Evolutionary conservation across 768 basidiomycete genomes (phyloP).

Genomic region (Kockovaella imperatae): DNA sequence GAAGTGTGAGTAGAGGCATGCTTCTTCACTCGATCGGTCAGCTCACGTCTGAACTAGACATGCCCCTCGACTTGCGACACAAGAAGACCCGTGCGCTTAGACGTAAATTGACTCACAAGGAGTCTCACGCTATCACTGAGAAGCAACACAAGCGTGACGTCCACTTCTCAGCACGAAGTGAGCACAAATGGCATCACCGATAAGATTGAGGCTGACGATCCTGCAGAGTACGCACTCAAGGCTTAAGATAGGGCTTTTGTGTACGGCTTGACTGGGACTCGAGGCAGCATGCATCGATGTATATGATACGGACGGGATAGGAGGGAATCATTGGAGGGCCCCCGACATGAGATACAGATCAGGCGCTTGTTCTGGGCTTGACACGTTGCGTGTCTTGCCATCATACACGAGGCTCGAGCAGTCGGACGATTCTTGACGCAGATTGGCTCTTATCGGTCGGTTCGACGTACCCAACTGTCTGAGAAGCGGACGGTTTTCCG

Average conservation of each 20-base stretch:
- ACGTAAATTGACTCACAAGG: slow-evolving; percentile 86
- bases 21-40: not conserved
- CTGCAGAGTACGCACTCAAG: slow-evolving; percentile 77
- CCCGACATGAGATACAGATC: too few species aligned
- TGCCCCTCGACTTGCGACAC: slow-evolving; percentile 90
- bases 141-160: slow-evolving; percentile 89
- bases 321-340: too few species aligned
- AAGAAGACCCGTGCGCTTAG: slow-evolving; percentile 99
- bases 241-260: slow-evolving; percentile 47
- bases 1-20: slow-evolving; percentile 31
- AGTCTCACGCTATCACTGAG: slow-evolving; percentile 75
- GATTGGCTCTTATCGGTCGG: too few species aligned
- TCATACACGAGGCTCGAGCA: too few species aligned
- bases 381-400: too few species aligned
- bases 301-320: slow-evolving; percentile 11
- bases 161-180: slow-evolving; percentile 78
- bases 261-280: not conserved
- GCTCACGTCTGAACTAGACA: slow-evolving; percentile 47
- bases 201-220: slow-evolving; percentile 1
- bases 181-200: not conserved
- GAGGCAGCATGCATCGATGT: slow-evolving; percentile 18
- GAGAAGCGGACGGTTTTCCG: too few species aligned
- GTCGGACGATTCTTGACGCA: too few species aligned
- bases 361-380: too few species aligned
- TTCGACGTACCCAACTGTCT: too few species aligned